phyloP scores from a whole-genome alignment of 192 early-diverging fungal genomes.

The Chytriomyces sp. region DNA sequence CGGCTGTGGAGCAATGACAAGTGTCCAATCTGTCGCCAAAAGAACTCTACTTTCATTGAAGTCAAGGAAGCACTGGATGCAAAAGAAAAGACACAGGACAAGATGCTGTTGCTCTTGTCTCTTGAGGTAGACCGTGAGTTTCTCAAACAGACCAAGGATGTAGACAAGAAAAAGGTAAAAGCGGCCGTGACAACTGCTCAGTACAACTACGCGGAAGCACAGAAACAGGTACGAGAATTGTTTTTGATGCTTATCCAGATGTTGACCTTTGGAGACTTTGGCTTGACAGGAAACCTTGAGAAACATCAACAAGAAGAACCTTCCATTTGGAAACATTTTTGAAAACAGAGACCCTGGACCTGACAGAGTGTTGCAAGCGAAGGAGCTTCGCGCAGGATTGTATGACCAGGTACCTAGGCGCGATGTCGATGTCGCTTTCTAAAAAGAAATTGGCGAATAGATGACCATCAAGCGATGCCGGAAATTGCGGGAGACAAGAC shows the following conservation, averaged over 20 bases:
- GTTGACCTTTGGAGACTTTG: neutral
- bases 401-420: slow-evolving; percentile 52
- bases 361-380: slow-evolving; percentile 29
- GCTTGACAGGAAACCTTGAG: slow-evolving; percentile 11
- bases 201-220: slow-evolving; percentile 41
- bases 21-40: slow-evolving; percentile 49
- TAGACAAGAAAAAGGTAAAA: slow-evolving; percentile 30
- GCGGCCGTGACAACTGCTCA: slow-evolving; percentile 38
- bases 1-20: slow-evolving; percentile 47
- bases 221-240: slow-evolving; percentile 28
- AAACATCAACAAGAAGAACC: slow-evolving; percentile 13
- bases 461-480: slow-evolving; percentile 33
- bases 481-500: slow-evolving; percentile 6
- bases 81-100: slow-evolving; percentile 50
- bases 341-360: slow-evolving; percentile 44
- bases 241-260: neutral
- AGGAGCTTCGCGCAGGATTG: slow-evolving; percentile 32
- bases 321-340: slow-evolving; percentile 51
- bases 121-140: slow-evolving; percentile 46
- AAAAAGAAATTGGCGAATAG: slow-evolving; percentile 14
- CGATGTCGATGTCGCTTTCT: neutral
- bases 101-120: slow-evolving; percentile 47
- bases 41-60: slow-evolving; percentile 27
- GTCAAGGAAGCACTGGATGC: slow-evolving; percentile 9
- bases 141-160: slow-evolving; percentile 34